Conservation (phyloP, 495 filamentous ascomycete species). For the Xylaria venustula region DNA sequence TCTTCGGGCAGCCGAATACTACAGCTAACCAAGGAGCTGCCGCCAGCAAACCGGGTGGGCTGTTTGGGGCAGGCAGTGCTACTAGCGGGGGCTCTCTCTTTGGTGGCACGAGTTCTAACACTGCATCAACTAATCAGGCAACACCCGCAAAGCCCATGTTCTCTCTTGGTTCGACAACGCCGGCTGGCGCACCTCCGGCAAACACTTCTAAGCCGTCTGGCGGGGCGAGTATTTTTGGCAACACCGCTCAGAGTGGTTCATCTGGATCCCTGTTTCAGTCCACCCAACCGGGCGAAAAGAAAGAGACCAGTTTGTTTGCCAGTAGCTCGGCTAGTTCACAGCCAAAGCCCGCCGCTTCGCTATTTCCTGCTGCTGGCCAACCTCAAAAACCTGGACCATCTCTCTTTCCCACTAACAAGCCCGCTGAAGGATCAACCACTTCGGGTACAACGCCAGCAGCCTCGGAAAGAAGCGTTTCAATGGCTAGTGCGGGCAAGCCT, state of each 20-base stretch:
- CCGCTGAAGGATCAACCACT: conserved; percentile 19
- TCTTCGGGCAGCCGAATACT: conserved; percentile 20
- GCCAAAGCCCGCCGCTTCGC: conserved; percentile 9
- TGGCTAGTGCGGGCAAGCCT: neutral
- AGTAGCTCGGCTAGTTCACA: conserved; percentile 11
- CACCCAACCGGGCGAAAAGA: conserved; percentile 19
- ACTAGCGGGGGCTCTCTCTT: conserved; percentile 36
- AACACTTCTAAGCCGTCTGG: conserved; percentile 20
- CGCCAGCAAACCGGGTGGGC: conserved; percentile 32
- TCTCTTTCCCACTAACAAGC: conserved; percentile 23
- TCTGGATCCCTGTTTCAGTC: conserved; percentile 18
- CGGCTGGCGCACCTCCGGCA: conserved; percentile 60
- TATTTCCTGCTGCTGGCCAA: conserved; percentile 18
- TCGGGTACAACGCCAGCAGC: conserved; percentile 22
- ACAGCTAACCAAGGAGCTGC: conserved; percentile 18
- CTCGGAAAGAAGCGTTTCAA: conserved; percentile 9
- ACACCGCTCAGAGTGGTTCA: conserved; percentile 14
- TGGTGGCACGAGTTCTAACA: conserved; percentile 38
- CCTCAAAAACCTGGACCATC: conserved; percentile 5
- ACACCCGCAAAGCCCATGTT: conserved; percentile 44
- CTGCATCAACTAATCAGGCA: conserved; percentile 22
- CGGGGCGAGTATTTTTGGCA: conserved; percentile 16
- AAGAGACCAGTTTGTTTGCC: conserved; percentile 19
- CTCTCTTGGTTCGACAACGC: conserved; percentile 58
- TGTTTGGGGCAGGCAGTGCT: conserved; percentile 40